Base-by-base conservation (phyloP, 176 grass and related monocot species). In the Musa beccarii region DNA sequence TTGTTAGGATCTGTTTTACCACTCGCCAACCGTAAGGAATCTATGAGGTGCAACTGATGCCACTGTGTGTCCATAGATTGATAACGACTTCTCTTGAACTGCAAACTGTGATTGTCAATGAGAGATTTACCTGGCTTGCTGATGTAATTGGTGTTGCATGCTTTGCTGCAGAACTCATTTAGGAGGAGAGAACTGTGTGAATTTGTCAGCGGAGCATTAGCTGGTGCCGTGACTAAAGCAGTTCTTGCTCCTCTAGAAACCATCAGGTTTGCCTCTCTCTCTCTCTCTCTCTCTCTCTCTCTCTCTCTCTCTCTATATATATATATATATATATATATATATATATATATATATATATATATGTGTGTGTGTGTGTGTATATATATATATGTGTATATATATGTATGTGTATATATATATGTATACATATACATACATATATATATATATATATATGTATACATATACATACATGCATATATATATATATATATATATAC, bases 181-280 rank as follows among this genome's bases (percentile, higher is more conserved):
- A 75, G 84, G 84, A 83, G 69, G 23, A 83, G 87, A 88, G 87
- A 85, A 74, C 84, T 76, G 2, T 83, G 76, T 68, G 92, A 97
- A 79, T 87, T 92, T 6, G 70, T 97, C 15, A 97, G 93, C 65
- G 87, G 93, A 15, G 93, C 89, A 71, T 84, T 97, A 57, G 90
- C 93, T 55, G 93, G 93, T 72, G 85, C 93, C 51, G 90, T 92
- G 87, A 75, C 93, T 56, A 92, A 97, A 80, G 85, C 93, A 25
- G 79, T 89, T 78, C 80, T 97, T 69, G 93, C 93, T 75, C 93
- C 93, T 69, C 75, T 90, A 25, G 89, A 96, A 79, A 96, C 93
- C 52, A 84, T 96, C 54, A 87, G 91, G 91, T 93, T 62, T n/a
- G 25, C 26, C 68, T 51, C 15, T n/a, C 57, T 19, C 19, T 43